phyloP scores from a whole-genome alignment of 441 rosid species.

The Corymbia calophylla region DNA sequence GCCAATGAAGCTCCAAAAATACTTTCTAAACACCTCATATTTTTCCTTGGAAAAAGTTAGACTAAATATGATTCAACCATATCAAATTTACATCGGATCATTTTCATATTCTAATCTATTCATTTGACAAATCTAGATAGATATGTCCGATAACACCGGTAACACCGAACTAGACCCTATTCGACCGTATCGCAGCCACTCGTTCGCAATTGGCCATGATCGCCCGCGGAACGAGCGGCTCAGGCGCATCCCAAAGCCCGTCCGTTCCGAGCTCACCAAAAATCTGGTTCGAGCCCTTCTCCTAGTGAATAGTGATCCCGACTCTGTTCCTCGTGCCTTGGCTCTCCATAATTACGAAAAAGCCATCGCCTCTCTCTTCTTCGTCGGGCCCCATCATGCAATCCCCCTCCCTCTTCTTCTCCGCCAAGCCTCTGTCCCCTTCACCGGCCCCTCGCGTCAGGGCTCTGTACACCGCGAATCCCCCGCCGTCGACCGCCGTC shows the following conservation, averaged over 20 bases:
- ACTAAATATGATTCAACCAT: too few relatives aligned
- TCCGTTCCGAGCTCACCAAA: background rate
- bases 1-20: too few relatives aligned
- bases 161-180: background rate
- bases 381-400: slow-evolving; percentile 2
- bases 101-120: accelerated
- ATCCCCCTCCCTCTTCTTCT: background rate
- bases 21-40: too few relatives aligned
- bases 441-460: background rate
- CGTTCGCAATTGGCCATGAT: background rate
- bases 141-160: too few relatives aligned
- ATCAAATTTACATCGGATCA: accelerated
- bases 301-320: accelerated
- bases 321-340: background rate
- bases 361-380: background rate
- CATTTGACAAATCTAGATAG: too few relatives aligned
- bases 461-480: slow-evolving; percentile 21
- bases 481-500: slow-evolving; percentile 12
- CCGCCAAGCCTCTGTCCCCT: background rate
- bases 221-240: background rate
- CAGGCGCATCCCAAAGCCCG: background rate
- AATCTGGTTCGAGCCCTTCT: background rate
- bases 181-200: background rate
- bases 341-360: background rate
- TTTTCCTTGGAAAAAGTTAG: too few relatives aligned